These are phyloP conservation scores for Salix suchowensis DNA, from an alignment of 345 rosid species.

Conservation along the genomic window DNA sequence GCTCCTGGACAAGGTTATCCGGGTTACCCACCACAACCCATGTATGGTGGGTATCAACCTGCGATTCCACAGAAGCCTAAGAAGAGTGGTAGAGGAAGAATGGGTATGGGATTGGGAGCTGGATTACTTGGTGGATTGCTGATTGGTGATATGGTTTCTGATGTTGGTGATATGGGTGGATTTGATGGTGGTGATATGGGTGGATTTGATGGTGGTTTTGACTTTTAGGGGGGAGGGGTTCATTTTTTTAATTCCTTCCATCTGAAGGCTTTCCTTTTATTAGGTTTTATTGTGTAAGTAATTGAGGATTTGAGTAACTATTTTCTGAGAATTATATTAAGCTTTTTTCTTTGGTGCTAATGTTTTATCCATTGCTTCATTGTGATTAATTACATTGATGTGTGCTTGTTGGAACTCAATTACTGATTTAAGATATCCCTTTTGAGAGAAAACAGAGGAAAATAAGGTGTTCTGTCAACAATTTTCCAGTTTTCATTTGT, in stretches of 20 bases:
- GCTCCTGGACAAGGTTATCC: constrained; percentile 26
- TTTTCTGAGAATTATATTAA: background rate
- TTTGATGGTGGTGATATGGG: constrained; percentile 17
- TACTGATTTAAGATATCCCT: too few relatives aligned
- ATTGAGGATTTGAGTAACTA: background rate
- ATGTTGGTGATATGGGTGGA: constrained; percentile 11
- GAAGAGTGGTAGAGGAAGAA: constrained; percentile 3
- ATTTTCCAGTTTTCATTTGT: too few relatives aligned
- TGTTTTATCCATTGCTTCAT: too few relatives aligned
- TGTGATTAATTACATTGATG: too few relatives aligned
- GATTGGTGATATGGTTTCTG: constrained; percentile 30
- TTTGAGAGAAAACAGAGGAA: too few relatives aligned
- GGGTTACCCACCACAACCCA: constrained; percentile 5
- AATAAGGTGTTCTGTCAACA: too few relatives aligned
- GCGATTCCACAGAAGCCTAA: constrained; percentile 23
- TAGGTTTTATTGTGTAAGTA: background rate
- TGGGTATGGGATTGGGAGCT: constrained; percentile 34
- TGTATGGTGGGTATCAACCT: constrained; percentile 19
- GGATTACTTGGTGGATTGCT: constrained; percentile 34
- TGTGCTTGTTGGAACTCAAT: too few relatives aligned
- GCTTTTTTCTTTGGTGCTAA: too few relatives aligned
- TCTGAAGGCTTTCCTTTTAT: background rate
- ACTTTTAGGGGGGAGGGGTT: background rate
- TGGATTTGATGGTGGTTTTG: constrained; percentile 21
- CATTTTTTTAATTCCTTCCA: background rate